phyloP scores from a whole-genome alignment of 1,284 basidiomycete species.

The Pisolithus thermaeus region DNA sequence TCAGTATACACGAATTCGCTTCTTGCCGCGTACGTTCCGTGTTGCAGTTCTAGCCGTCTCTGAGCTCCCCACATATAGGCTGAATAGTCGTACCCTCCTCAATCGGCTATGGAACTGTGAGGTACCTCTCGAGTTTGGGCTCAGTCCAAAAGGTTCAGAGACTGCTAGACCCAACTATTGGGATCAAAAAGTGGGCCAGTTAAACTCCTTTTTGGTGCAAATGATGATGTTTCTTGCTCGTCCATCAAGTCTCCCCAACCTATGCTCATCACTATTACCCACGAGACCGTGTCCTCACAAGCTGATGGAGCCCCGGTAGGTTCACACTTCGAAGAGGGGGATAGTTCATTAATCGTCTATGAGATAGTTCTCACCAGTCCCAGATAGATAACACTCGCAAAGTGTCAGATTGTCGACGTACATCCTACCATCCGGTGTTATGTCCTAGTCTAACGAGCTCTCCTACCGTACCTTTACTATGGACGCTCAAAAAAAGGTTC shows the following conservation, averaged over 20 bases:
- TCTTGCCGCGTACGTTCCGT: background rate
- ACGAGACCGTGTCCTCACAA: background rate
- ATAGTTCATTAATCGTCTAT: background rate
- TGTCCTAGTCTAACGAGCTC: background rate
- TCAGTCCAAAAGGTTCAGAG: background rate
- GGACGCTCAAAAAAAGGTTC: background rate
- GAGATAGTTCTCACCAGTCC: background rate
- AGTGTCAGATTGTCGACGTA: background rate
- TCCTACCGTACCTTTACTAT: background rate
- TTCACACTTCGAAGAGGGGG: background rate
- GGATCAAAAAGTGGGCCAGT: background rate
- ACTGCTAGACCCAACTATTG: background rate
- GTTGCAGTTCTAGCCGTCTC: background rate
- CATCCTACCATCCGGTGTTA: background rate
- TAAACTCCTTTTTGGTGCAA: background rate
- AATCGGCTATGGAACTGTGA: background rate
- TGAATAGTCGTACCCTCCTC: background rate
- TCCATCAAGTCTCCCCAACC: background rate
- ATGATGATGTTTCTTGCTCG: background rate
- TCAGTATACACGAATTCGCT: background rate
- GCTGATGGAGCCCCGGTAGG: background rate
- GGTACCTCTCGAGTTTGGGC: background rate
- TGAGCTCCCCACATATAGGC: background rate
- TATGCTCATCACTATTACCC: background rate
- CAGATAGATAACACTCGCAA: background rate